These are phyloP conservation scores for Centrapalus pauciflorus DNA, from an alignment of 129 eudicot species.

Conservation along the genomic window DNA sequence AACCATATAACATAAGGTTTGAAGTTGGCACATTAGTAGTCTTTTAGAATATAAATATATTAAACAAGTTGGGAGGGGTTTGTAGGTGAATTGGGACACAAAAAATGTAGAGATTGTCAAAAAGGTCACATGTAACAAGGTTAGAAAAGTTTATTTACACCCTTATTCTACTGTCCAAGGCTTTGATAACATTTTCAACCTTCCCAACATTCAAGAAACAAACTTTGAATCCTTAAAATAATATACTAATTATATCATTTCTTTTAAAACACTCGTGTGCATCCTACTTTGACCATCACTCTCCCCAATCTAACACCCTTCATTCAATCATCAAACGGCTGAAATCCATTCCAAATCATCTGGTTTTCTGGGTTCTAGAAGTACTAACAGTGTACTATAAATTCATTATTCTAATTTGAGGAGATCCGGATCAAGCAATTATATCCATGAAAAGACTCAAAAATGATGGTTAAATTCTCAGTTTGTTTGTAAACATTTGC, in stretches of 20 bases:
- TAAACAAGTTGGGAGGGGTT: conserved; percentile 25
- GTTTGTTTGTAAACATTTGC: conserved; percentile 27
- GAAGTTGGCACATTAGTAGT: neutral
- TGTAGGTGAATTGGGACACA: conserved; percentile 40
- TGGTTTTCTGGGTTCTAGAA: conserved; percentile 46
- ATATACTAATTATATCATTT: conserved; percentile 45
- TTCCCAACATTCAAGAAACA: conserved; percentile 42
- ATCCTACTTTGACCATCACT: conserved; percentile 35
- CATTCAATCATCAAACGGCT: conserved; percentile 31
- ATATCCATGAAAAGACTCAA: conserved; percentile 29
- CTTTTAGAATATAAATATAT: neutral
- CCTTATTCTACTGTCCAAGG: conserved; percentile 35
- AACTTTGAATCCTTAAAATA: conserved; percentile 47
- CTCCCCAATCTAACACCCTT: conserved; percentile 13
- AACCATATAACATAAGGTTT: neutral
- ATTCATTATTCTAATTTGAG: conserved; percentile 19
- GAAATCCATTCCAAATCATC: conserved; percentile 18
- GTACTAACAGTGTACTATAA: conserved; percentile 22
- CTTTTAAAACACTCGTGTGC: conserved; percentile 64
- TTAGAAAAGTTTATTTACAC: conserved; percentile 27
- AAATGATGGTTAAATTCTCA: conserved; percentile 34
- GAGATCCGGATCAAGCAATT: conserved; percentile 45
- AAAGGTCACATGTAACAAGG: conserved; percentile 32
- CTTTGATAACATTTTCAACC: conserved; percentile 35
- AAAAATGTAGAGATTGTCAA: conserved; percentile 35